Base-by-base conservation (phyloP, 805 yeast genomes). In the Sungouiozyma ichnusensis region DNA sequence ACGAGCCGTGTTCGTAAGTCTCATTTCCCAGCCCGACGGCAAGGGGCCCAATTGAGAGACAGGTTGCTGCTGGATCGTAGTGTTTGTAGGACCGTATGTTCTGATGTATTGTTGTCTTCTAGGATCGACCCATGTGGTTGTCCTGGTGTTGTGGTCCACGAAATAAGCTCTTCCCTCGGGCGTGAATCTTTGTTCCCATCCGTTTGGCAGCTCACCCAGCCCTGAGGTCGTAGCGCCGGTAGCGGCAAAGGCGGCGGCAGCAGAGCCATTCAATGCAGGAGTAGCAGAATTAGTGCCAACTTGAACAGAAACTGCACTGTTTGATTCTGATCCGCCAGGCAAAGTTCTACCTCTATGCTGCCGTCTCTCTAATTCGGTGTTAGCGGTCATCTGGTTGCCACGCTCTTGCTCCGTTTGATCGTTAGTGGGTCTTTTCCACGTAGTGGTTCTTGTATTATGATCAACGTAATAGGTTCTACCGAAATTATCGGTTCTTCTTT, bases 1-100 rank as follows among this genome's bases (percentile, higher is more conserved):
- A 63, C 99, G 78, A 8, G 98, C 97, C 1, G 98, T 92, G 65
- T 92, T 92, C 35, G 99, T 94, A 58, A 92, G 75, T 66, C 99
- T 83, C 99, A 92, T 92, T 70, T 92, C 99, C 99, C 99, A 92
- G 42, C 99, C 99, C 42, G 90, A 79, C 38, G 99, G 99, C 58
- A 92, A 72, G 41, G 98, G 98, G 15, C 98, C 98, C 64, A 92
- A 73, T 60, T 94, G 97, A 36, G 95, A 83, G 11, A 92, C 95
- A 24, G 97, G 95, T 69, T 92, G 98, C 55, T 92, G 97, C 67
- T 88, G 96, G 52, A 90, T 86, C 16, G 96, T 86, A 3, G 95
- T 82, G 55, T 78, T 67, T 48, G 73, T 72, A 65, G 75, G 88
- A 20, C 96, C 97, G 63, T 84, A 87, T 47, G 94, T 86, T 62